phyloP scores from a whole-genome alignment of 495 filamentous ascomycete species.

The Pseudevernia furfuracea region DNA sequence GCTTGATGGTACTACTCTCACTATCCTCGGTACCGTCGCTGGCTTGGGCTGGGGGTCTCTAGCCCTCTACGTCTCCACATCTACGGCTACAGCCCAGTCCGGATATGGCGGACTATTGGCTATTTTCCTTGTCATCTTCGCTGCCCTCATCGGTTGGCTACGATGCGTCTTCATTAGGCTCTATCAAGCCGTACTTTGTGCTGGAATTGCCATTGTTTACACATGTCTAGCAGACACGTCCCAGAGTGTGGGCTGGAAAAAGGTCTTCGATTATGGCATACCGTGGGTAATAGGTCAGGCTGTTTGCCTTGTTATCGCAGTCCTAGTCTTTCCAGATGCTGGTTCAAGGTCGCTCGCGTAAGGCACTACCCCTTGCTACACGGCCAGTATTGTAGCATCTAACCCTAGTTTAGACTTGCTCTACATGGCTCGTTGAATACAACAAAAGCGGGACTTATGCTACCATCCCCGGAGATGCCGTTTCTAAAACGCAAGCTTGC shows the following conservation, averaged over 20 bases:
- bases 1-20: slow-evolving; percentile 46
- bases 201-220: slow-evolving; percentile 48
- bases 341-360: slow-evolving; percentile 45
- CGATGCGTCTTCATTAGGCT: slow-evolving; percentile 47
- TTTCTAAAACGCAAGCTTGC: slow-evolving; percentile 35
- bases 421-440: slow-evolving; percentile 35
- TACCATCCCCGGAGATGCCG: slow-evolving; percentile 35
- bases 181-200: slow-evolving; percentile 47
- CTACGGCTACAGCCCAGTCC: slow-evolving; percentile 34
- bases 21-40: slow-evolving; percentile 45
- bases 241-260: slow-evolving; percentile 35
- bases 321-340: slow-evolving; percentile 43
- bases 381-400: background rate
- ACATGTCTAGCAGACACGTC: slow-evolving; percentile 44
- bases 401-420: slow-evolving; percentile 18
- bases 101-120: slow-evolving; percentile 49
- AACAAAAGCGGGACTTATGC: slow-evolving; percentile 39
- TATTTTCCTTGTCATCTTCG: slow-evolving; percentile 45
- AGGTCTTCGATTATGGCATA: slow-evolving; percentile 46
- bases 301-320: slow-evolving; percentile 41
- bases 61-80: slow-evolving; percentile 45
- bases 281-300: slow-evolving; percentile 51
- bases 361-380: slow-evolving; percentile 9
- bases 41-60: slow-evolving; percentile 50
- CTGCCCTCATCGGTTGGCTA: slow-evolving; percentile 42